These are phyloP conservation scores for Physcia stellaris DNA, from an alignment of 495 filamentous ascomycete species.

Conservation along the genomic window DNA sequence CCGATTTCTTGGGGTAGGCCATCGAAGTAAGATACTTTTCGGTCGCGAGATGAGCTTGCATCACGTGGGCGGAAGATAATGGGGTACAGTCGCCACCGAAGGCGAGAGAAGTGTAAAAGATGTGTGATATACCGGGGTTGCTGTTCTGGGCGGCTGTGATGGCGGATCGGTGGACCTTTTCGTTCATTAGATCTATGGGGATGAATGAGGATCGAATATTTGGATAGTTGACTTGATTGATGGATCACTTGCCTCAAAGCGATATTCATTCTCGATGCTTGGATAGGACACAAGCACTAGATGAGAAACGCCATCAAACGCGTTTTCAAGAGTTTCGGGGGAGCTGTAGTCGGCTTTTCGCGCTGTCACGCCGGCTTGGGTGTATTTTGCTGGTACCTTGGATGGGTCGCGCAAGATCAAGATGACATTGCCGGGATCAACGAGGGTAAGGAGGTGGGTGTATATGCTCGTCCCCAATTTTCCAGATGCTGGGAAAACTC, in stretches of 20 bases:
- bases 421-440: conserved; percentile 26
- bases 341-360: conserved; percentile 27
- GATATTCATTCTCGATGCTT: conserved; percentile 26
- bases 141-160: no score
- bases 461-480: conserved; percentile 32
- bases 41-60: conserved; percentile 53
- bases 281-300: conserved; percentile 31
- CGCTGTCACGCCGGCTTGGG: conserved; percentile 20
- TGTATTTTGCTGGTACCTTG: conserved; percentile 17
- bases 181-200: no score
- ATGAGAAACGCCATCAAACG: conserved; percentile 24
- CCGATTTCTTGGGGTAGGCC: conserved; percentile 1
- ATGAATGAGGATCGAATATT: no score
- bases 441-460: conserved; percentile 27
- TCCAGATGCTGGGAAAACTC: conserved; percentile 39
- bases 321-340: conserved; percentile 17
- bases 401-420: conserved; percentile 34
- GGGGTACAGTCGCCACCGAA: conserved; percentile 34
- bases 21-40: conserved; percentile 39
- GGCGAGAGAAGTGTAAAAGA: conserved; percentile 56
- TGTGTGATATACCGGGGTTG: no score
- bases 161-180: no score
- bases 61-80: conserved; percentile 40
- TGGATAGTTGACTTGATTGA: no score
- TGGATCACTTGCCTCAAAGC: no score